Evolutionary conservation across 1,284 basidiomycete species (phyloP), one percentile per base, ranked within the genome.

Genomic region (Naganishia sp.): DNA sequence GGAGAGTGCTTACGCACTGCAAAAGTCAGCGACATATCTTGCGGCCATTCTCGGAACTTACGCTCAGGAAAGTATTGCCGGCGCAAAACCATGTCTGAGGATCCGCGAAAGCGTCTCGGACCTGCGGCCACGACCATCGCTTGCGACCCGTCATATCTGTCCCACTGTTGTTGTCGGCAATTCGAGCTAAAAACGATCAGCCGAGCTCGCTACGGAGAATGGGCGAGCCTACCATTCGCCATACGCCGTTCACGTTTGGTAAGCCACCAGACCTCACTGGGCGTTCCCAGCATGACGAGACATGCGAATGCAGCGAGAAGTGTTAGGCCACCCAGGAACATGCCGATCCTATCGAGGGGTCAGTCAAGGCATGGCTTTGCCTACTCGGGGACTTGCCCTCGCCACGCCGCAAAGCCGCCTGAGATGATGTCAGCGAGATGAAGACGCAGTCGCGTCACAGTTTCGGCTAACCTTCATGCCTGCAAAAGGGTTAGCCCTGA

Each of bases 251-350:
- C 73, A 32, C 69, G 56, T 25, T 70, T 63, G 32, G 49, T 68
- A 5, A 78, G 63, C 76, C 75, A 77, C 51, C 69, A 68, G 28
- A 73, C 74, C 46, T 75, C 75, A 54, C 69, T 70, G 6, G 75
- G 74, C 11, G 72, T 72, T 17, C 75, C 74, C 35, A 75, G 70
- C 57, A 73, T 67, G 57, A 72, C 71, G 55, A 68, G 72, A 50
- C 70, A 71, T 49, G 73, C 49, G 1, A 66, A 46, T 6, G 71
- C 58, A 11, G 69, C 70, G 23, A 77, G 25, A 31, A 72, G 45
- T 10, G 75, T 74, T 18, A 74, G 66, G 0, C 72, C 75, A 18
- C 75, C 76, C 11, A 76, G 71, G 73, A 76, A 76, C 49, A 74
- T 65, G 28, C 71, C 70, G 66, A 76, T 74, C 3, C 68, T 66